Evolutionary conservation across 495 filamentous ascomycete genomes (phyloP).

Genomic region (Tuber aestivum): DNA sequence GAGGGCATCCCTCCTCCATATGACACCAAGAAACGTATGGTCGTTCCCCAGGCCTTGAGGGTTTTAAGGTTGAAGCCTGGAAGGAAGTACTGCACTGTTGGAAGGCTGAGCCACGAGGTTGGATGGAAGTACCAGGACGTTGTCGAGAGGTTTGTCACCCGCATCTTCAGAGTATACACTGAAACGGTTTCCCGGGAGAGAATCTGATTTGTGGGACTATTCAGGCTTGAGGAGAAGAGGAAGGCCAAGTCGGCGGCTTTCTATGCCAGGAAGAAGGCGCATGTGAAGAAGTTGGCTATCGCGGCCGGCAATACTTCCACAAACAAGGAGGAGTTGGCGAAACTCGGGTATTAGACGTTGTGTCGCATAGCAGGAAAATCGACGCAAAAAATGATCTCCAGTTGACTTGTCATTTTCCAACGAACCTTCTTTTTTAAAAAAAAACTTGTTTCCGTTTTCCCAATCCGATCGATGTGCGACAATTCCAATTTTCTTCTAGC

Average conservation of each 20-base stretch:
- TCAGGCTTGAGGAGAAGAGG: conserved; percentile 94
- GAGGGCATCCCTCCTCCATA: conserved; percentile 99
- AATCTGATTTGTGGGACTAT: conserved; percentile 44
- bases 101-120: conserved; percentile 93
- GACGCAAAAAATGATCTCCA: conserved; percentile 20
- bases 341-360: conserved; percentile 61
- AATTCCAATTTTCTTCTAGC: background rate
- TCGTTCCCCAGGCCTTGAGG: conserved; percentile 95
- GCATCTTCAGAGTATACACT: background rate
- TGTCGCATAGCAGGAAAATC: conserved; percentile 39
- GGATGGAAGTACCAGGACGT: conserved; percentile 99
- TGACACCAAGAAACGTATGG: conserved; percentile 98
- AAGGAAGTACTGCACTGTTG: conserved; percentile 99
- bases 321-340: conserved; percentile 67
- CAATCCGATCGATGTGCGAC: background rate
- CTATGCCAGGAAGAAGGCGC: conserved; percentile 98
- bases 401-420: background rate
- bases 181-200: background rate
- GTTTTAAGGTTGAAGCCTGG: conserved; percentile 92
- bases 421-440: conserved; percentile 4
- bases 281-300: conserved; percentile 77
- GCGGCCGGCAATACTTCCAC: conserved; percentile 87
- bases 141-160: conserved; percentile 74
- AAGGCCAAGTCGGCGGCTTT: conserved; percentile 98
- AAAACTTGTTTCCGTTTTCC: conserved; percentile 10